Base-by-base conservation (phyloP, 1,139 yeast genomes). In the Arxiozyma bovina region DNA sequence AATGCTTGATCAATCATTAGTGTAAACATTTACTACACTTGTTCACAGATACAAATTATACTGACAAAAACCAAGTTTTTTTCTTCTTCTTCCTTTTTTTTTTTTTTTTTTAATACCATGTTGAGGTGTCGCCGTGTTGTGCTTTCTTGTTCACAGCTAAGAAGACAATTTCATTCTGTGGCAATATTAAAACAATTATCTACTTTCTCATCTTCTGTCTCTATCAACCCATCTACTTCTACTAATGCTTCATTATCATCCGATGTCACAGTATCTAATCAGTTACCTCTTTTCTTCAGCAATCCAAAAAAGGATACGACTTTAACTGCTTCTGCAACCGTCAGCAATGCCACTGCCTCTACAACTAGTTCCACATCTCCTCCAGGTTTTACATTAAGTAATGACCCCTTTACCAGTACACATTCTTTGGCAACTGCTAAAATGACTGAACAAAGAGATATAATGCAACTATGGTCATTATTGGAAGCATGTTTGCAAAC, bases 401-500 rank as follows among this genome's bases (percentile, higher is more conserved):
- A 45, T 54, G 59, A 62, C 18, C 63, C 67, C 5, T 67, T 64
- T 50, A 65, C 64, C 48, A 58, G 61, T 45, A 59, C 69, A 1
- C 61, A 60, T 11, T 60, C 63, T 1, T 53, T 62, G 3, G 58
- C 57, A 1, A 54, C 56, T 22, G 48, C 50, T 18, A 53, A 77
- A 47, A 73, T 78, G 44, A 77, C 79, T 0, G 77, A 76, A 61
- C 78, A 82, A 3, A 78, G 78, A 62, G 86, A 83, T 57, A 79
- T 82, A 41, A 74, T 78, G 53, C 88, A 54, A 41, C 73, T 87
- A 20, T 88, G 89, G 81, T 80, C 93, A 1, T 71, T 90, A 42
- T 74, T 89, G 45, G 96, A 89, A 63, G 96, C 96, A 0, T 85
- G 94, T 61, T 68, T 91, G 44, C 79, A 82, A 49, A 78, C 87